Percentiles rank a stretch among this genome's conserved stretches.
phyloP scores from a whole-genome alignment of 768 basidiomycete species.

The Boletus tomentosulus region DNA sequence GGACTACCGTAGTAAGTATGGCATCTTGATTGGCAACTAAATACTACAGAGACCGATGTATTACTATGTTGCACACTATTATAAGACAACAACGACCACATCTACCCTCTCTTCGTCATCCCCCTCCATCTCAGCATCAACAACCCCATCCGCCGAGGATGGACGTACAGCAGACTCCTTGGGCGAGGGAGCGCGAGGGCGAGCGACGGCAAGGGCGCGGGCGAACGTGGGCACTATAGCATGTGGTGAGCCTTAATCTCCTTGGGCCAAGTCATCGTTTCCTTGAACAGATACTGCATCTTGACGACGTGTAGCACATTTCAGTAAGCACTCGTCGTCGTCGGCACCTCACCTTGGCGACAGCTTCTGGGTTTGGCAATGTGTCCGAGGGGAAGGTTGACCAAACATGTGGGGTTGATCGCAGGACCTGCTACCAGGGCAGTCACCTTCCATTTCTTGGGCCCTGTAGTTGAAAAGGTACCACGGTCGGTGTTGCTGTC shows the following conservation, averaged over 20 bases:
- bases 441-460: conserved; percentile 12
- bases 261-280: conserved; percentile 53
- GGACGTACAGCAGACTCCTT: too few species aligned
- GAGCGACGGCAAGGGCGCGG: too few species aligned
- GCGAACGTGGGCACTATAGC: too few species aligned
- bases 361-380: conserved; percentile 61
- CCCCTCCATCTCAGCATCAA: too few species aligned
- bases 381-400: conserved; percentile 44
- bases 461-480: conserved; percentile 3
- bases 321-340: not conserved
- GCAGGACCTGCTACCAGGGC: conserved; percentile 20
- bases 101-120: too few species aligned
- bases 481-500: conserved; percentile 20
- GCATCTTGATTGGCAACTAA: too few species aligned
- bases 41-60: too few species aligned
- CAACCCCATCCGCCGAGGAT: too few species aligned
- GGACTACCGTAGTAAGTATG: too few species aligned
- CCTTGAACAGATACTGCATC: conserved; percentile 63
- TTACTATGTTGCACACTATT: too few species aligned
- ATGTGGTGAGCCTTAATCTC: conserved; percentile 32
- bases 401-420: not conserved
- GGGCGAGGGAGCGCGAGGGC: too few species aligned
- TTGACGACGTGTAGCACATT: conserved; percentile 53
- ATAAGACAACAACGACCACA: too few species aligned
- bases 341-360: conserved; percentile 47